Percentiles rank a stretch among this genome's conserved stretches.
Evolutionary conservation across 495 filamentous ascomycete genomes (phyloP).

Genomic region (Hyphodiscus hymeniophilus): DNA sequence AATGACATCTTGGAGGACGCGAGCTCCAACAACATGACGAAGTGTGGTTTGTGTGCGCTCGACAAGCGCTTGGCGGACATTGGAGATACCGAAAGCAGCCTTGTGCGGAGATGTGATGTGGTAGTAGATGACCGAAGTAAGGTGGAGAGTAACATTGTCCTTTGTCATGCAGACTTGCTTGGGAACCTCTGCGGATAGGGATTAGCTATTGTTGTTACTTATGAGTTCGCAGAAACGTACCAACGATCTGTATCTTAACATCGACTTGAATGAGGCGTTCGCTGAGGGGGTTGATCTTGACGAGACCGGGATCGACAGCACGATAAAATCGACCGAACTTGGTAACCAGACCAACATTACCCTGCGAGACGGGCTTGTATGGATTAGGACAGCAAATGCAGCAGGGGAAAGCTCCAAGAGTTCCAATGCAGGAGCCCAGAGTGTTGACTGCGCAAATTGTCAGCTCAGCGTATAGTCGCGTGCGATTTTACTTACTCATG

Average conservation of each 20-base stretch:
- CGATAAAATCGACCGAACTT: conserved; percentile 96
- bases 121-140: conserved; percentile 99
- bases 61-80: conserved; percentile 88
- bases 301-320: conserved; percentile 92
- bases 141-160: conserved; percentile 89
- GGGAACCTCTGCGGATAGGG: conserved; percentile 61
- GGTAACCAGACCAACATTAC: conserved; percentile 89
- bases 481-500: conserved; percentile 57
- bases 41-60: conserved; percentile 98
- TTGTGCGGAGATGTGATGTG: conserved; percentile 93
- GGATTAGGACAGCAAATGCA: conserved; percentile 92
- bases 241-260: conserved; percentile 97
- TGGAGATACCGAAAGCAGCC: conserved; percentile 92
- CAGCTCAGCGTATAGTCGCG: neutral
- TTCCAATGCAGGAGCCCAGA: conserved; percentile 71
- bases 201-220: conserved; percentile 3
- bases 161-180: conserved; percentile 99
- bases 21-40: conserved; percentile 92
- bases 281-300: conserved; percentile 95
- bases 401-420: conserved; percentile 82
- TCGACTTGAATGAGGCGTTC: conserved; percentile 88
- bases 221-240: conserved; percentile 31
- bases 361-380: conserved; percentile 88
- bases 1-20: conserved; percentile 96
- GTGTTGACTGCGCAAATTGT: conserved; percentile 49